Evolutionary conservation across 345 rosid species (phyloP).

Genomic region (Bretschneidera sinensis): DNA sequence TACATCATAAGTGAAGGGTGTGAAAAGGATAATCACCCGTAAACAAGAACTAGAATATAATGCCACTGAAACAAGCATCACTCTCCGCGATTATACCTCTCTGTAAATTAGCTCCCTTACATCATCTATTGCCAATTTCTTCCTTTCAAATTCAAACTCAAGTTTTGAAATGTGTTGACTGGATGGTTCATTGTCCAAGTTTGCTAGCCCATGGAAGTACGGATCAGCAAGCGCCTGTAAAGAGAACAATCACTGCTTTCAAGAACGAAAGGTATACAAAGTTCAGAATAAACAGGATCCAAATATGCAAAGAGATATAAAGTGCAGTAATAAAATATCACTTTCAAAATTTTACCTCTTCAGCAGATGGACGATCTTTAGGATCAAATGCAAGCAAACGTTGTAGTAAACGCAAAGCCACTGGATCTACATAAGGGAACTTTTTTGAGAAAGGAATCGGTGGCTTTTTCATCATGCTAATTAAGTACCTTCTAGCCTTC

Average conservation of each 20-base stretch:
- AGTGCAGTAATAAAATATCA: not conserved
- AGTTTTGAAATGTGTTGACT: constrained; percentile 79
- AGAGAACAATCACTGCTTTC: constrained; percentile 10
- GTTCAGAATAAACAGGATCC: not conserved
- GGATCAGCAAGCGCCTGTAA: constrained; percentile 87
- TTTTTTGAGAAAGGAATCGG: constrained; percentile 55
- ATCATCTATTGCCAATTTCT: constrained; percentile 73
- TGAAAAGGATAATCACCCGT: constrained; percentile 4
- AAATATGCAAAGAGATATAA: not conserved
- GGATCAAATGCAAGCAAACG: constrained; percentile 95
- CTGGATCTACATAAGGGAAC: constrained; percentile 63
- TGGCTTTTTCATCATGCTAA: constrained; percentile 68
- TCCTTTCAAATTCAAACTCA: constrained; percentile 86
- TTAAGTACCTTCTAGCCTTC: constrained; percentile 86
- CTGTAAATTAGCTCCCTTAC: constrained; percentile 87
- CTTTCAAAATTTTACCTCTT: constrained; percentile 52
- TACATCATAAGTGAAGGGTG: constrained; percentile 14
- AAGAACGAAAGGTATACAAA: not conserved
- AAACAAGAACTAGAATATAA: constrained; percentile 7
- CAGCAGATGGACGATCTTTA: constrained; percentile 88
- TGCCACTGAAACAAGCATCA: constrained; percentile 9
- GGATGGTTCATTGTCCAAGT: constrained; percentile 67
- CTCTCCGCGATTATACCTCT: constrained; percentile 51
- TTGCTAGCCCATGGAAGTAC: constrained; percentile 74
- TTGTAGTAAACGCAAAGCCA: constrained; percentile 71